Base-by-base conservation (phyloP, 2,329 filamentous ascomycete genomes). In the Neofusicoccum sp. region DNA sequence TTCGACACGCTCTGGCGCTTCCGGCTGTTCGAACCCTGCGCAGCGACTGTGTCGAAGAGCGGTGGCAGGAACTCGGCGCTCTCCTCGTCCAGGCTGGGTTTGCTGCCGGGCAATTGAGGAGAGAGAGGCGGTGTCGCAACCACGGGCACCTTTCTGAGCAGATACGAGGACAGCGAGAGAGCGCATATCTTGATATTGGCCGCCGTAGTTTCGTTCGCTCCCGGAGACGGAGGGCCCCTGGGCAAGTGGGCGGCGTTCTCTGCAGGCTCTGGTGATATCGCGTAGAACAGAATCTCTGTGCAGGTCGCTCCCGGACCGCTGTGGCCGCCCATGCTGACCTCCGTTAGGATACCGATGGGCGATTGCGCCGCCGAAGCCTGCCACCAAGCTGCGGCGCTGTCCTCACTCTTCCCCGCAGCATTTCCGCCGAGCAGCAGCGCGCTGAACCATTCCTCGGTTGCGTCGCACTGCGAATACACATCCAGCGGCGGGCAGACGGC, bases 241-340 rank as follows among this genome's bases (percentile, higher is more conserved):
- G 22, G 2, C 22, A 22, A 22, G 22, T 22, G 22, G 22, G 22
- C 22, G 22, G 22, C 22, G 22, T 22, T 2, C 22, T 22, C 22
- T 11, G 34, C 33, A 12, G 39, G 22, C 3, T 22, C 22, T 56
- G 22, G n/a, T 39, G 74, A 69, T 3, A 74, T 74, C 6, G 77
- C 79, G 62, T 80, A 82, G 65, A 83, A 78, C 4, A 83, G 70
- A 0, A 83, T 67, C 54, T 83, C 80, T 0, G 80, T 81, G 2
- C 77, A 65, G 16, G 66, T 66, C 0, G 72, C 69, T 6, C 64
- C 64, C 2, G 29, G 14, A 0, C 56, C 56, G 3, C 12, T 33
- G 0, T 33, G 50, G 3, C 60, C 33, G 9, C 33, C 45, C 14
- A 54, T 37, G 3, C 70, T 61, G 0, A 78, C 73, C 52, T 74